phyloP scores from a whole-genome alignment of 148 eudicot genomes.

The Rheum nobile region DNA sequence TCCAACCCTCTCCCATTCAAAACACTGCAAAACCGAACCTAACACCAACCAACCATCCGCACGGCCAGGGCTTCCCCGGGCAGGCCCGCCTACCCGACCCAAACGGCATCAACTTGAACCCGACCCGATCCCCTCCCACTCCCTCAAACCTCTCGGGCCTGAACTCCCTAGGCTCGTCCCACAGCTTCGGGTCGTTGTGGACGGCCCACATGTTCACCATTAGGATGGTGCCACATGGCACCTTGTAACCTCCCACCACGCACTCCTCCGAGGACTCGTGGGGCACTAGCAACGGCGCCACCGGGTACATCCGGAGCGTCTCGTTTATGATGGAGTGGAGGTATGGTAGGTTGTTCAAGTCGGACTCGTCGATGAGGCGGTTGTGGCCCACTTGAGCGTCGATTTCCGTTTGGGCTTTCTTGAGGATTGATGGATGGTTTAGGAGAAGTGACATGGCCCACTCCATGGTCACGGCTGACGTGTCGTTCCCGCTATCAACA shows the following conservation, averaged over 20 bases:
- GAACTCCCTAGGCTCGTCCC: slow-evolving; percentile 8
- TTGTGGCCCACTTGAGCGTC: neutral
- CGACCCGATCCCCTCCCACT: neutral
- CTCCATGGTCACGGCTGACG: neutral
- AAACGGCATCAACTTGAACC: slow-evolving; percentile 7
- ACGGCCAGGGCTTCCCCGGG: neutral
- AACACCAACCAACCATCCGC: neutral
- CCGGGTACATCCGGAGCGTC: slow-evolving; percentile 5
- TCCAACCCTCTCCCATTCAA: slow-evolving; percentile 5
- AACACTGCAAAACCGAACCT: slow-evolving; percentile 5
- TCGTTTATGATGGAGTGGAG: slow-evolving; percentile 8
- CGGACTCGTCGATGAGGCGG: neutral
- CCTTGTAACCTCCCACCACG: neutral
- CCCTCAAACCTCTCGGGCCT: slow-evolving; percentile 9
- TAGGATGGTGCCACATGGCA: neutral
- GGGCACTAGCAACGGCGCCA: neutral
- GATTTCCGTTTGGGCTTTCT: neutral
- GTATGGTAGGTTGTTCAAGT: neutral
- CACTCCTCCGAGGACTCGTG: slow-evolving; percentile 1
- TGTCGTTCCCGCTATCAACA: slow-evolving; percentile 5
- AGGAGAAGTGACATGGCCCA: slow-evolving; percentile 6
- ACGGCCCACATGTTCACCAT: slow-evolving; percentile 7
- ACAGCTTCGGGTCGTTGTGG: slow-evolving; percentile 3
- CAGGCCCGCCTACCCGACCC: neutral
- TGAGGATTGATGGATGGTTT: slow-evolving; percentile 1